Base-by-base conservation (phyloP, 2,329 filamentous ascomycete genomes). In the Verticillium tricorpus region DNA sequence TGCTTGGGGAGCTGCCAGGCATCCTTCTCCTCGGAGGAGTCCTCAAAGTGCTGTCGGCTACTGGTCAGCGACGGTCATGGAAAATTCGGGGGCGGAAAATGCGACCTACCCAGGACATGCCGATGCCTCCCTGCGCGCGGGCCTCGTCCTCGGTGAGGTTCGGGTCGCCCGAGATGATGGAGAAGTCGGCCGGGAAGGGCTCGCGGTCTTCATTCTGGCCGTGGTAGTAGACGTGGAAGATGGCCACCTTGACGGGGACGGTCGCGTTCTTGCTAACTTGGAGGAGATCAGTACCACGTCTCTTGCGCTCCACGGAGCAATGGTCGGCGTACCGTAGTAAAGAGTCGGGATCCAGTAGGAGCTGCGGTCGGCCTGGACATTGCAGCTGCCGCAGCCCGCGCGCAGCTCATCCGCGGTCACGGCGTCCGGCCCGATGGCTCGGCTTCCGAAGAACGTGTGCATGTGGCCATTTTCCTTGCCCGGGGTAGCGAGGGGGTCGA, bases 391-490 rank as follows among this genome's bases (percentile, higher is more conserved):
- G 15, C 57, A 58, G 15, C 37, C 22, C 3, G 15, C 57, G 22
- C 17, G 40, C 14, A 58, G 57, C 39, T 58, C 57, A 7, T 58
- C 57, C 19, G 40, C 40, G 15, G 37, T 58, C 11, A 40, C 37
- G 31, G 32, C 57, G 15, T 58, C 57, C 17, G 35, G 57, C 3
- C 57, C 57, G 57, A 58, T 58, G 14, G n/a, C 57, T 25, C 57
- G 40, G 39, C 45, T 58, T 22, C 57, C 57, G 19, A 31, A 58
- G 57, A 58, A 58, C 12, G 39, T 58, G 57, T 58, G 57, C 57
- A 58, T 58, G 37, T 58, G 57, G 37, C 37, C 57, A 50, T 58
- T 58, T 19, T 58, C 57, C 57, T 58, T 32, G 57, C 57, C 57
- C 11, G 57, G 37, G 6, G 57, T 58, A 5, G 39, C 57, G 25